These are phyloP conservation scores for Phytophthora tentaculata DNA, from an alignment of 352 stramenopile species.

Conservation along the genomic window DNA sequence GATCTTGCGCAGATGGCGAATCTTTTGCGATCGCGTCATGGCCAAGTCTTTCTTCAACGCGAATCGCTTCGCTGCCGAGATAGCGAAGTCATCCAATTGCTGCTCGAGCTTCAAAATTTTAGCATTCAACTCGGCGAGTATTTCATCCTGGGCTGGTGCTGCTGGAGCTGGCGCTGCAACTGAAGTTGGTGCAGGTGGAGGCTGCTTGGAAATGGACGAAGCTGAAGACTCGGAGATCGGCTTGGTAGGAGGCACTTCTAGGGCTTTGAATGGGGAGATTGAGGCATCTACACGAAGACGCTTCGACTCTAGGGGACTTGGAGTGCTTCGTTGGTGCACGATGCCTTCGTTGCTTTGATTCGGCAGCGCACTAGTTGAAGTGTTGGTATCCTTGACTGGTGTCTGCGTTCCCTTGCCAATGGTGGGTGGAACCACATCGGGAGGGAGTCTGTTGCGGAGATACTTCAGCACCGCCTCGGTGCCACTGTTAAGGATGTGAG, in stretches of 20 bases:
- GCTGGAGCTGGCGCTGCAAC: background rate
- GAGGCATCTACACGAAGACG: constrained; percentile 35
- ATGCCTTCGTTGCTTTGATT: constrained; percentile 18
- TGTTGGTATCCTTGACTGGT: constrained; percentile 20
- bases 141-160: constrained; percentile 26
- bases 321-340: constrained; percentile 16
- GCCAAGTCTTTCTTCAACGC: constrained; percentile 84
- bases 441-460: constrained; percentile 63
- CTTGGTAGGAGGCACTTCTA: constrained; percentile 17
- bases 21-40: constrained; percentile 71
- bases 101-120: constrained; percentile 61
- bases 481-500: constrained; percentile 69
- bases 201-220: constrained; percentile 14
- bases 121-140: constrained; percentile 41
- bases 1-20: constrained; percentile 60
- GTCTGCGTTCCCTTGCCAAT: constrained; percentile 17
- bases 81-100: constrained; percentile 68
- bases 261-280: constrained; percentile 24
- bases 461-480: constrained; percentile 80
- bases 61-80: constrained; percentile 73
- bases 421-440: constrained; percentile 28
- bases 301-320: constrained; percentile 37
- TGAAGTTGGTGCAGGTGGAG: constrained; percentile 7
- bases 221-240: constrained; percentile 7
- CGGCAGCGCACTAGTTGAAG: constrained; percentile 23